A percentile compares a stretch with the other conserved stretches of the same genome.
Evolutionary conservation across 1,139 yeast species (phyloP).

Genomic region (Taphrina confusa): DNA sequence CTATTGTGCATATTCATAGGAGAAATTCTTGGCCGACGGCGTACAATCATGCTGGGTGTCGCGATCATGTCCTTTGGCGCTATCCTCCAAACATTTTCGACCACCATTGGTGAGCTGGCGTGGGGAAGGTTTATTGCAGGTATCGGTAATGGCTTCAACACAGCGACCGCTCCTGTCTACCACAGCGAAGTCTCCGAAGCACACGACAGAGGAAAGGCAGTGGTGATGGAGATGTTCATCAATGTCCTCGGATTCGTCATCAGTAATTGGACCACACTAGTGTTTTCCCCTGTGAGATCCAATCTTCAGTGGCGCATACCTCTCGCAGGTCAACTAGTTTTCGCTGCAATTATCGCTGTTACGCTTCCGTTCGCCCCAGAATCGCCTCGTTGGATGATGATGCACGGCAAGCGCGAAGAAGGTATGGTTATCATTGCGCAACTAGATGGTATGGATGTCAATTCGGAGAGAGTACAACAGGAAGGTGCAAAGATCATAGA

Average conservation of each 20-base stretch:
- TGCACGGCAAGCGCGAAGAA: conserved; percentile 55
- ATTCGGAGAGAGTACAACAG: conserved; percentile 36
- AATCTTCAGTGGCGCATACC: conserved; percentile 56
- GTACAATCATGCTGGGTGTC: conserved; percentile 53
- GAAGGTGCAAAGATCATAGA: conserved; percentile 31
- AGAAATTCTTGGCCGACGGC: conserved; percentile 55
- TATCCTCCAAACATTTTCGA: conserved; percentile 52
- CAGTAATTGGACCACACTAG: conserved; percentile 68
- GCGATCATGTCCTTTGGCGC: conserved; percentile 54
- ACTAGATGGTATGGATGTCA: conserved; percentile 38
- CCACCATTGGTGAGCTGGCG: conserved; percentile 54
- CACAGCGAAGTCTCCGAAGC: conserved; percentile 77
- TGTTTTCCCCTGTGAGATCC: conserved; percentile 49
- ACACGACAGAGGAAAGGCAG: conserved; percentile 69
- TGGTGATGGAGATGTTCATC: conserved; percentile 68
- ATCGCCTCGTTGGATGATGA: conserved; percentile 70
- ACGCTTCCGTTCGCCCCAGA: conserved; percentile 59
- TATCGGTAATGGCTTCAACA: conserved; percentile 58
- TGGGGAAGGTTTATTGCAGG: conserved; percentile 60
- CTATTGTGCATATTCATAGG: conserved; percentile 54
- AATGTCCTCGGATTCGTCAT: conserved; percentile 70
- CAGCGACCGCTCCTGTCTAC: conserved; percentile 80
- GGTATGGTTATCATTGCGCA: conserved; percentile 55
- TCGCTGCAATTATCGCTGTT: conserved; percentile 36
- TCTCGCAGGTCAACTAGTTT: conserved; percentile 42